These are phyloP conservation scores for Yamadazyma paraphyllophila DNA, from an alignment of 805 yeast genomes.

Conservation along the genomic window DNA sequence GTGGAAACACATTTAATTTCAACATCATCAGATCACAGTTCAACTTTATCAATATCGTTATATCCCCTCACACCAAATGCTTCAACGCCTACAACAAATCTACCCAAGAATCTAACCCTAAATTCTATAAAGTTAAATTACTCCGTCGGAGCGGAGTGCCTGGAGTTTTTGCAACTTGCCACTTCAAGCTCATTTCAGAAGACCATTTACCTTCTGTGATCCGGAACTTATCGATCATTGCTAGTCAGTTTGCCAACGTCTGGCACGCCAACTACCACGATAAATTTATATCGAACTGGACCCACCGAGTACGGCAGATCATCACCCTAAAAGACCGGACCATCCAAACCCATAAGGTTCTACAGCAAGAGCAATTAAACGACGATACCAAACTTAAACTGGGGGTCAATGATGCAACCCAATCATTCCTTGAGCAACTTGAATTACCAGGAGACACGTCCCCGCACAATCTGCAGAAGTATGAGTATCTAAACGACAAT, in stretches of 20 bases:
- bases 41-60: slow-evolving; percentile 77
- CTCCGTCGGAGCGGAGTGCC: slow-evolving; percentile 70
- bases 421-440: slow-evolving; percentile 33
- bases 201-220: slow-evolving; percentile 60
- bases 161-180: slow-evolving; percentile 72
- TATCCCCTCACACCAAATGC: slow-evolving; percentile 54
- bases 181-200: slow-evolving; percentile 65
- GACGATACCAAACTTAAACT: slow-evolving; percentile 12
- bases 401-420: slow-evolving; percentile 22
- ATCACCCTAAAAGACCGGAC: slow-evolving; percentile 28
- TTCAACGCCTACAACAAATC: slow-evolving; percentile 9
- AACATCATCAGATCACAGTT: slow-evolving; percentile 74
- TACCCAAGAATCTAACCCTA: slow-evolving; percentile 9
- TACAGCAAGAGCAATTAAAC: slow-evolving; percentile 22
- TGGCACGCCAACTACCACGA: slow-evolving; percentile 59
- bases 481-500: slow-evolving; percentile 20
- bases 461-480: slow-evolving; percentile 11
- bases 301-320: slow-evolving; percentile 60
- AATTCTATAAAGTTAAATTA: slow-evolving; percentile 59
- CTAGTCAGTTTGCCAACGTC: slow-evolving; percentile 69
- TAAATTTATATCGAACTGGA: slow-evolving; percentile 62
- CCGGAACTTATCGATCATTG: slow-evolving; percentile 62
- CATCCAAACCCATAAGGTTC: slow-evolving; percentile 21
- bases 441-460: slow-evolving; percentile 11
- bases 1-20: slow-evolving; percentile 62